Evolutionary conservation across 1,284 basidiomycete species (phyloP), one percentile per base, ranked within the genome.

Genomic region (Melampsora americana): DNA sequence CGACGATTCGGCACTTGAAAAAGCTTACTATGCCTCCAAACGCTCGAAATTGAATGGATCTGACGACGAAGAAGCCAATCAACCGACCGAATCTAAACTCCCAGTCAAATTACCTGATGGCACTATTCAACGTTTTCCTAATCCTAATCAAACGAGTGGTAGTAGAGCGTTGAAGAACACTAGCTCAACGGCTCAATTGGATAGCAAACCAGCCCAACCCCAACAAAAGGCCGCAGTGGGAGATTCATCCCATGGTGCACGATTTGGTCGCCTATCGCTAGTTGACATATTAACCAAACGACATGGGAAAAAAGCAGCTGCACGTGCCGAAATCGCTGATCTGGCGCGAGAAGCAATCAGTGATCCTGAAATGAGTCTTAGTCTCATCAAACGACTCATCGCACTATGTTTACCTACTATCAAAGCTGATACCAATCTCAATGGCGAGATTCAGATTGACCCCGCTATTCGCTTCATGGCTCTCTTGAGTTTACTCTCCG

Each of bases 401-500:
- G 66, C 66, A 20, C 42, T 75, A n/a, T 68, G 62, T 48, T 59
- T 44, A 50, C 66, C 73, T 32, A 68, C 53, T 20, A 77, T 32
- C 78, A 78, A 75, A 69, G 53, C 53, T 23, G 53, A 59, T 23
- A 86, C 90, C 60, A 88, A 79, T 60, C 86, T 90, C 60, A 88
- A 79, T 59, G 71, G 89, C 20, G 84, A 23, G 1, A 64, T 95
- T 4, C 82, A 85, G 9, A 94, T 98, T 77, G 93, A 97, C 79
- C 83, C 86, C 48, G 85, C 91, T 32, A 91, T 99, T 79, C 89
- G 95, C 73, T 92, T 91, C 82, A 85, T 97, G 53, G 91, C 95
- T 4, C 87, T 96, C 69, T 85, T 98, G 46, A 96, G 93, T 18
- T 90, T 97, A 81, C 86, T 98, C 32, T 92, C 95, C 12, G 92